phyloP scores from a whole-genome alignment of 441 rosid species.

The Populus trichocarpa region DNA sequence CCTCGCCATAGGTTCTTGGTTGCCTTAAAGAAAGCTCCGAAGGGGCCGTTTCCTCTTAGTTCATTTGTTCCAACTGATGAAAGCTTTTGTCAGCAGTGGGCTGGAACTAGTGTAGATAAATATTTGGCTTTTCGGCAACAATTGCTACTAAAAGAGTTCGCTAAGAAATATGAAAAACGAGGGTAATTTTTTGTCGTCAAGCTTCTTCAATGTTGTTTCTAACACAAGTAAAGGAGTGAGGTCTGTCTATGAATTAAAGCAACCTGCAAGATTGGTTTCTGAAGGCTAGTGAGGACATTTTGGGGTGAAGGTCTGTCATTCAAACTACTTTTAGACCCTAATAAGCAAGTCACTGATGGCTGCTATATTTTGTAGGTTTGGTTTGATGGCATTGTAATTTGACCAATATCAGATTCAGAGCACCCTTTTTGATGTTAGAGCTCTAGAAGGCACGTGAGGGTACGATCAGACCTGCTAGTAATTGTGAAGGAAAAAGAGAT shows the following conservation, averaged over 20 bases:
- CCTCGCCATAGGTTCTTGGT: constrained; percentile 91
- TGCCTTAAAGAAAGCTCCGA: constrained; percentile 79
- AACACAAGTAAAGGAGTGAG: constrained; percentile 1
- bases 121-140: constrained; percentile 83
- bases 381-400: neutral
- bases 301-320: constrained; percentile 8
- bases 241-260: constrained; percentile 11
- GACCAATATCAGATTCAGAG: neutral
- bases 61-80: constrained; percentile 86
- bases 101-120: constrained; percentile 78
- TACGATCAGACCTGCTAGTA: constrained; percentile 9
- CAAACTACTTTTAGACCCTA: neutral
- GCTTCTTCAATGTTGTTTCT: neutral
- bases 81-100: constrained; percentile 86
- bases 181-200: constrained; percentile 19
- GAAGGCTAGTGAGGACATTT: constrained; percentile 5
- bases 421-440: neutral
- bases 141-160: constrained; percentile 60
- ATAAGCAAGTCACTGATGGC: neutral
- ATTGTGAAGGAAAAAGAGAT: constrained; percentile 3
- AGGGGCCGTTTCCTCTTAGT: constrained; percentile 93
- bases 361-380: neutral
- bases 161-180: constrained; percentile 60
- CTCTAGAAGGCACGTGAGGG: constrained; percentile 10
- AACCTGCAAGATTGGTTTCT: constrained; percentile 1